Evolutionary conservation across 2,329 filamentous ascomycete species (phyloP).

Genomic region (Ophiostoma sp.): DNA sequence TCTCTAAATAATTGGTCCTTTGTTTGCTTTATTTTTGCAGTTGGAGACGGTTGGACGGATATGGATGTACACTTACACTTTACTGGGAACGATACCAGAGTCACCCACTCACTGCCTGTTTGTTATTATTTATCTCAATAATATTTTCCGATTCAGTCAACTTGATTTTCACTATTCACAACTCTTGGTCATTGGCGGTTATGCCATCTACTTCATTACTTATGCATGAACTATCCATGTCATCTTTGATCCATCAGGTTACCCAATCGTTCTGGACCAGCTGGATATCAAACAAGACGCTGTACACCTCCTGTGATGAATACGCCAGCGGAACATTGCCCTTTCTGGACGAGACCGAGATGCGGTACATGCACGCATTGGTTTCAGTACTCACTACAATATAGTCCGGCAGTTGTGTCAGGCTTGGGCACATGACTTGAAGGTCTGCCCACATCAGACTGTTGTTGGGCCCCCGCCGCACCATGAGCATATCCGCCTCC

Average conservation of each 20-base stretch:
- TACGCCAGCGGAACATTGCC: not conserved
- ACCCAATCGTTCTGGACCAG: not conserved
- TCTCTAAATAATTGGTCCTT: not conserved
- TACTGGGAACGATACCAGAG: constrained; percentile 19
- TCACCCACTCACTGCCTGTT: constrained; percentile 15
- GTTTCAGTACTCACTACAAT: not conserved
- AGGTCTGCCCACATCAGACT: constrained; percentile 23
- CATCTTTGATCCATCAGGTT: no score
- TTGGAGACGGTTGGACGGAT: not conserved
- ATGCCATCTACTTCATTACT: no score
- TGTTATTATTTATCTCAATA: not conserved
- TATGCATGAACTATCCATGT: not conserved
- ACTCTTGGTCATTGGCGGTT: no score
- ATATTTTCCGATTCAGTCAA: not conserved
- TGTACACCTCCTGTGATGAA: not conserved
- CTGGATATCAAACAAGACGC: not conserved
- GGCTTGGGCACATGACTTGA: not conserved
- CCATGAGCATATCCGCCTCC: constrained; percentile 22
- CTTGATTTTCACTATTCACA: no score
- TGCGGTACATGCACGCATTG: not conserved
- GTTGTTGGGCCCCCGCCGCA: constrained; percentile 18
- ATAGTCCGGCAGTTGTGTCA: not conserved
- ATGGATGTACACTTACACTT: not conserved
- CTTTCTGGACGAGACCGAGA: not conserved
- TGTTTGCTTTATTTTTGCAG: not conserved